Evolutionary conservation across 768 basidiomycete genomes (phyloP), one percentile per base, ranked within the genome.

Genomic region (Kwoniella pini): DNA sequence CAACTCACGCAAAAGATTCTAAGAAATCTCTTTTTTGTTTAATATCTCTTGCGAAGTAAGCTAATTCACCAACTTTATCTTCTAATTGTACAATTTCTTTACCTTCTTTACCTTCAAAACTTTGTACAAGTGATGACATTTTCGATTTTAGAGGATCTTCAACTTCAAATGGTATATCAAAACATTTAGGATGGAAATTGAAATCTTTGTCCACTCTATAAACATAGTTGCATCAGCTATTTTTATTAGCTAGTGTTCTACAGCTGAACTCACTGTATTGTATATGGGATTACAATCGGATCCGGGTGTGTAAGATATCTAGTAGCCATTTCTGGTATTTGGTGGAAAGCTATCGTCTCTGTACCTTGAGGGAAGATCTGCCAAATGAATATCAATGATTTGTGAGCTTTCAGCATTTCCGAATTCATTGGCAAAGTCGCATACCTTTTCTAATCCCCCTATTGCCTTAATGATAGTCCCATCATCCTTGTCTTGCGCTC

Each of bases 21-120:
- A 97, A 80, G 79, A 97, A 97, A 7, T 89, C 88, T 22, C 87
- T 84, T 77, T 94, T 95, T 65, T 90, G 82, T 70, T 91, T 87
- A 1, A 91, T 85, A 69, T 91, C 91, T 67, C 92, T 87, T 48
- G 95, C 81, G 10, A 89, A 89, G 74, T 94, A 91, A 0, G 89
- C 87, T 39, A 87, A 82, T 26, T 88, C 82, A n/a, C 89, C 86
- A 62, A 92, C 93, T 83, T 97, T 91, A 49, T 96, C 92, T 69
- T 96, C 94, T 19, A 95, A 79, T 71, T 86, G 87, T 15, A 82
- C 71, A 19, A 95, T 80, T 50, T 85, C 84, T 62, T 85, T 84
- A 4, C 82, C 79, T 49, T 86, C 87, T 60, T 90, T 90, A 52
- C 88, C 87, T 64, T 83, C 87, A 56, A 87, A 81, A 48, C 84